Percentiles rank a stretch among this genome's conserved stretches.
These are phyloP conservation scores for Zizania latifolia DNA, from an alignment of 176 grass and related monocot species.

Conservation along the genomic window DNA sequence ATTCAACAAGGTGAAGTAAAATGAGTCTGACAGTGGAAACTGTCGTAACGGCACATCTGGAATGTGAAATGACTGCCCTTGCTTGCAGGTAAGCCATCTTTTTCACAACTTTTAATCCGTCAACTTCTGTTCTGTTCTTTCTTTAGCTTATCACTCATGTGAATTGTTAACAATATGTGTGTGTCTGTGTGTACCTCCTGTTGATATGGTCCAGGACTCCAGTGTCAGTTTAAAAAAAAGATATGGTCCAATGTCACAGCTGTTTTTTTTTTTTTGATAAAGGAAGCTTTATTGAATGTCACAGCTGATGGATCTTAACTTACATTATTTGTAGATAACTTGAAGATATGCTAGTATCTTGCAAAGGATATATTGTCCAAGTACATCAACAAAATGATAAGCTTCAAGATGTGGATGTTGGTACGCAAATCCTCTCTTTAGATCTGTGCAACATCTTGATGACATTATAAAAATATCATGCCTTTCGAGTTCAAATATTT, in stretches of 20 bases:
- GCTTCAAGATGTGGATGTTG: not conserved
- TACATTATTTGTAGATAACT: not conserved
- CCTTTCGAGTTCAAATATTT: not conserved
- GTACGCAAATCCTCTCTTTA: not conserved
- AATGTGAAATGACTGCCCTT: not conserved
- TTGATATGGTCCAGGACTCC: not conserved
- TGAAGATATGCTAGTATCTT: not conserved
- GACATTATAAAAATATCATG: not conserved
- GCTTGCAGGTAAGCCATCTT: not conserved
- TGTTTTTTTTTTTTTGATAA: too few species aligned
- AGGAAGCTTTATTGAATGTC: too few species aligned
- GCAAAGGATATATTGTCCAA: not conserved
- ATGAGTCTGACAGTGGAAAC: not conserved
- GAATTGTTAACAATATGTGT: not conserved
- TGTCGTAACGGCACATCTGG: not conserved
- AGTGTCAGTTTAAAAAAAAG: not conserved
- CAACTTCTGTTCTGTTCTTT: not conserved
- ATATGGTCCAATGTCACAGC: not conserved
- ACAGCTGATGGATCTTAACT: not conserved
- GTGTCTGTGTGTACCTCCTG: too few species aligned
- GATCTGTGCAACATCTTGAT: not conserved
- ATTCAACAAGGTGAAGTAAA: not conserved
- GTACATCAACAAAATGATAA: not conserved
- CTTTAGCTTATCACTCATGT: not conserved
- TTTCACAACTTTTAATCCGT: not conserved